A percentile compares a stretch with the other conserved stretches of the same genome.
These are phyloP conservation scores for Penicillium goetzii DNA, from an alignment of 495 filamentous ascomycete species.

Conservation along the genomic window DNA sequence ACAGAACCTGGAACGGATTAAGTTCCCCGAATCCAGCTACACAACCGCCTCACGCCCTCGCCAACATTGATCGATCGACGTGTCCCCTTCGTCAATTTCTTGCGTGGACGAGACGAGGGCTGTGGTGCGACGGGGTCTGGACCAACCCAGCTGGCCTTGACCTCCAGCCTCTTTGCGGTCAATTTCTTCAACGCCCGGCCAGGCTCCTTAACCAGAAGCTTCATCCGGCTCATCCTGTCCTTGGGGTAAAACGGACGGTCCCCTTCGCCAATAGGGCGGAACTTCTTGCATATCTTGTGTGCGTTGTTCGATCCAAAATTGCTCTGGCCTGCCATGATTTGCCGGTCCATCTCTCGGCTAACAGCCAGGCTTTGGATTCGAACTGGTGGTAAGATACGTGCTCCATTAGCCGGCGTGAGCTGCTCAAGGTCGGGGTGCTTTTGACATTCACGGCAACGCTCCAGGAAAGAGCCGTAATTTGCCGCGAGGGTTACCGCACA, in stretches of 20 bases:
- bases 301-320: neutral
- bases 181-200: neutral
- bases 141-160: neutral
- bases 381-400: neutral
- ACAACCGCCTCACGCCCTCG: neutral
- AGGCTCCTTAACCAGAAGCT: neutral
- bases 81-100: neutral
- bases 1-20: neutral
- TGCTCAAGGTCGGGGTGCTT: neutral
- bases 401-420: neutral
- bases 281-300: neutral
- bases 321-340: neutral
- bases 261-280: neutral
- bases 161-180: neutral
- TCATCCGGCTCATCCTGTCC: neutral
- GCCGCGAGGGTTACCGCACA: conserved; percentile 6
- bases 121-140: neutral
- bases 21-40: neutral
- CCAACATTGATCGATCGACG: neutral
- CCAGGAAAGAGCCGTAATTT: neutral
- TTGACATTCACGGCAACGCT: neutral
- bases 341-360: neutral
- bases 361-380: neutral
- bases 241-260: neutral
- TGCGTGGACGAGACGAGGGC: neutral